phyloP scores from a whole-genome alignment of 2,329 filamentous ascomycete species.

The Cladophialophora psammophila region DNA sequence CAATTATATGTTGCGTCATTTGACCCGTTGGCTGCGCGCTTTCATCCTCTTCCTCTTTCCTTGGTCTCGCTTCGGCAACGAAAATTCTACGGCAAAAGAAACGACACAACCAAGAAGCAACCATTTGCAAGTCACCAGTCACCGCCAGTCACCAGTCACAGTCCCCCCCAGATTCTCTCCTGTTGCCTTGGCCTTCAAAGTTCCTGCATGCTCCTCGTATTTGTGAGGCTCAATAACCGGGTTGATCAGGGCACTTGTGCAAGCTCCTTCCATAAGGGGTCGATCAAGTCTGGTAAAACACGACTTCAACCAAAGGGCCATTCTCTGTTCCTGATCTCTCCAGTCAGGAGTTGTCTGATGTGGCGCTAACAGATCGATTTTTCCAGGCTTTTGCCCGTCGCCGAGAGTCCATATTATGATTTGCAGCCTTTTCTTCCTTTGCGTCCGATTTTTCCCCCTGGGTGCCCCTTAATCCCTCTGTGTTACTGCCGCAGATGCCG shows the following conservation, averaged over 20 bases:
- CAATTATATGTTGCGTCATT: slow-evolving; percentile 2
- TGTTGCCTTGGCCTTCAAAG: background rate
- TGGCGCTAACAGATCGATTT: background rate
- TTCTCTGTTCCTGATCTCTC: background rate
- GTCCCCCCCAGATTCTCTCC: background rate
- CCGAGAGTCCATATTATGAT: background rate
- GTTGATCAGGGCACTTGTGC: background rate
- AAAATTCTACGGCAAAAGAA: background rate
- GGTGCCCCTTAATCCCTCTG: background rate
- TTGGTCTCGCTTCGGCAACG: background rate
- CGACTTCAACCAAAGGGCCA: background rate
- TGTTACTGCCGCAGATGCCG: background rate
- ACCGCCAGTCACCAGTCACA: background rate
- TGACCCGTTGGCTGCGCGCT: background rate
- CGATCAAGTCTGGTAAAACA: background rate
- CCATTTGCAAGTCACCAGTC: background rate
- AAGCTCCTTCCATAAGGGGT: background rate
- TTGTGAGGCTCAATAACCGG: background rate
- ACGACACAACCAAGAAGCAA: background rate
- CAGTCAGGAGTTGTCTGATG: too few relatives aligned
- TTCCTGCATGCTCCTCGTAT: background rate
- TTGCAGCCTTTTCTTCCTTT: background rate
- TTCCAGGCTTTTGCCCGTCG: background rate
- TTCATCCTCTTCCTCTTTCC: background rate
- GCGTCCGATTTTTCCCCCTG: background rate